phyloP scores from a whole-genome alignment of 2,329 filamentous ascomycete species.

The Fusarium hainanense region DNA sequence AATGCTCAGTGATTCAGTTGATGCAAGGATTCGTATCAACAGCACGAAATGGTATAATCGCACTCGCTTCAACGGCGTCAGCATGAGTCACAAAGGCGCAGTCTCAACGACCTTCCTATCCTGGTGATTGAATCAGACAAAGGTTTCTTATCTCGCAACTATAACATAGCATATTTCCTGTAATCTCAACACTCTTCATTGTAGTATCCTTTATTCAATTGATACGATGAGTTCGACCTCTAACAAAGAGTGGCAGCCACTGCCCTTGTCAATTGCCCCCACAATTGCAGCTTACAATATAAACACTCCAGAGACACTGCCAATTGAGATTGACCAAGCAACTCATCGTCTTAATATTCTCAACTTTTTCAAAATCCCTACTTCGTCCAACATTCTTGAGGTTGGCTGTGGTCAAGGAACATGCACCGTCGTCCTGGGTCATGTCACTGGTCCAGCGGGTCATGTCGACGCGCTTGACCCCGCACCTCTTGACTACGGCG shows the following conservation, averaged over 20 bases:
- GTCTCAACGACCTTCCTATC: neutral
- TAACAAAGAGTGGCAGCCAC: neutral
- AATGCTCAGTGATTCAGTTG: neutral
- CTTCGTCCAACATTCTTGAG: neutral
- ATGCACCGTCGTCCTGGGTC: constrained; percentile 18
- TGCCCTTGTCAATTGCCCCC: neutral
- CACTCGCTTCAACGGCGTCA: neutral
- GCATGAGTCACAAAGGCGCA: neutral
- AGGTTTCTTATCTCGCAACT: too few species aligned
- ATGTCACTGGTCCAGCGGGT: neutral
- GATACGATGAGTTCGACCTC: neutral
- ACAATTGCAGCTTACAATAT: constrained; percentile 5
- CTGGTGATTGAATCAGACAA: neutral
- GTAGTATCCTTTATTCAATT: too few species aligned
- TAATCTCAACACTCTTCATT: too few species aligned
- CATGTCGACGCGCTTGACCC: constrained; percentile 20
- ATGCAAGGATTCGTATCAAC: neutral
- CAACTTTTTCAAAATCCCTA: neutral
- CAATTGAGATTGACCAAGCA: constrained; percentile 18
- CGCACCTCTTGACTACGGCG: constrained; percentile 16
- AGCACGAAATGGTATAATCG: neutral
- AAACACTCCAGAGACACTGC: neutral
- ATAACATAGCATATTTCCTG: too few species aligned
- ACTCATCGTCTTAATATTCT: constrained; percentile 3
- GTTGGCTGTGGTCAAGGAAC: constrained; percentile 21